Conservation (phyloP, 2,329 filamentous ascomycete species). For the Penicillium griseofulvum region DNA sequence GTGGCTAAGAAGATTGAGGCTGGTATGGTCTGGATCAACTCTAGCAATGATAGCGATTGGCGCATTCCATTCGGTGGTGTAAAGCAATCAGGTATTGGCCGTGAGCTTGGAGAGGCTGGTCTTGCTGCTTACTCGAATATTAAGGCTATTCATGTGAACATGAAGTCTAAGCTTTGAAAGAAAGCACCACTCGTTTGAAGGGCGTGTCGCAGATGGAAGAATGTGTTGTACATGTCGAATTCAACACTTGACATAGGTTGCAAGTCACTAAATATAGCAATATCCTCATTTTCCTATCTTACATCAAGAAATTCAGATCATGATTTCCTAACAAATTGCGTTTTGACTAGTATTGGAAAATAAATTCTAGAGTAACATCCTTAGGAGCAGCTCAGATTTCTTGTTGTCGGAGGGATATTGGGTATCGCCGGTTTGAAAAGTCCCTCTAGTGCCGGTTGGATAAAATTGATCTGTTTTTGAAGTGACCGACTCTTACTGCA, state of each 20-base stretch:
- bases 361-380: no score
- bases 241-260: background rate
- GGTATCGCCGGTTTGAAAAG: no score
- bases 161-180: constrained; percentile 31
- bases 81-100: constrained; percentile 55
- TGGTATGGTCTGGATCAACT: constrained; percentile 45
- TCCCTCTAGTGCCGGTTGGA: no score
- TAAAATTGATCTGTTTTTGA: no score
- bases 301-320: background rate
- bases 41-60: constrained; percentile 37
- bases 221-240: constrained; percentile 1
- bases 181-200: no score
- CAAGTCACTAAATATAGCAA: background rate
- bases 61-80: constrained; percentile 44
- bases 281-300: background rate
- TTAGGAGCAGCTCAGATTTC: no score
- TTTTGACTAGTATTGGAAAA: background rate
- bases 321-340: background rate
- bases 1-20: constrained; percentile 40
- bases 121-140: constrained; percentile 48
- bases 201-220: background rate
- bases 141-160: constrained; percentile 35
- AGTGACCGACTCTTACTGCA: no score
- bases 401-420: no score
- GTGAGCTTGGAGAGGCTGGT: constrained; percentile 55